Percentiles rank a stretch among this genome's conserved stretches.
These are phyloP conservation scores for Kodamaea jinghongensis DNA, from an alignment of 805 yeast genomes.

Conservation along the genomic window DNA sequence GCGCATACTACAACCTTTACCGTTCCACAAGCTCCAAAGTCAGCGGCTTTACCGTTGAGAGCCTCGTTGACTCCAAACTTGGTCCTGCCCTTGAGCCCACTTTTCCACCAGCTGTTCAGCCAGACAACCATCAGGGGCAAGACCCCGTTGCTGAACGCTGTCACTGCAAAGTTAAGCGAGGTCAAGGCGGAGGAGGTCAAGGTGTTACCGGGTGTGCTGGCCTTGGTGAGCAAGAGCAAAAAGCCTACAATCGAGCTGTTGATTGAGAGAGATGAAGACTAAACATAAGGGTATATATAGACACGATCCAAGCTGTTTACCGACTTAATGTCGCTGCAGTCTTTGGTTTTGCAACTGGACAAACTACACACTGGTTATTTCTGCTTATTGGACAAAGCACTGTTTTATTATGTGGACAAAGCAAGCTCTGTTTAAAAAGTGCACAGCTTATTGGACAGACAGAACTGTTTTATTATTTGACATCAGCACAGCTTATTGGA, in stretches of 20 bases:
- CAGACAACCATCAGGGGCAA: conserved; percentile 14
- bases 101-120: conserved; percentile 37
- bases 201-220: not conserved
- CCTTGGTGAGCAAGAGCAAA: conserved; percentile 10
- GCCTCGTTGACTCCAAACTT: conserved; percentile 26
- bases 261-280: conserved; percentile 8
- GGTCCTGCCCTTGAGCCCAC: conserved; percentile 39
- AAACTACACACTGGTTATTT: too few relatives aligned
- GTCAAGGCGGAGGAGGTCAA: conserved; percentile 1
- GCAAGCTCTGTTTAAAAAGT: too few relatives aligned
- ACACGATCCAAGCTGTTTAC: too few relatives aligned
- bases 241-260: conserved; percentile 32
- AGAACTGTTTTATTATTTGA: too few relatives aligned
- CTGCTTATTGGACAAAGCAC: too few relatives aligned
- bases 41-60: conserved; percentile 2
- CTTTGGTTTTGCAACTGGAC: too few relatives aligned
- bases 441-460: too few relatives aligned
- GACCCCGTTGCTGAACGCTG: conserved; percentile 10
- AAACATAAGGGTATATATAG: too few relatives aligned
- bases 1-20: conserved; percentile 14
- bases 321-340: too few relatives aligned
- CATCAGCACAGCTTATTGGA: too few relatives aligned
- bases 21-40: conserved; percentile 6
- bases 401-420: too few relatives aligned
- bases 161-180: conserved; percentile 3